Evolutionary conservation across 2,329 filamentous ascomycete species (phyloP).

Genomic region (Alternaria hordeiaustralica): DNA sequence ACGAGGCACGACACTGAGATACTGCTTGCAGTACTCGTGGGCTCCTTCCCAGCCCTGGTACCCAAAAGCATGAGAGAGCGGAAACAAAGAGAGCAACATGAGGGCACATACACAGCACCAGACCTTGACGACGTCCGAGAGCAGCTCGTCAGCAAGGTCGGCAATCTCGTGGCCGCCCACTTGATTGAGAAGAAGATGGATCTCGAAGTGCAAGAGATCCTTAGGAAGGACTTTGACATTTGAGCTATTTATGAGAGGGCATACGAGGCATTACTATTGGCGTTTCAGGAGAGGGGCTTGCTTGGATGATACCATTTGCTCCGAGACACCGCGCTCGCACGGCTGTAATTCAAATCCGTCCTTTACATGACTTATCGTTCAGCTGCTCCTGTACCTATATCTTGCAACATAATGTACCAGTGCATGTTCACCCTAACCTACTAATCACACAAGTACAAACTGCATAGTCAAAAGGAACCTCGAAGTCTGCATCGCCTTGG

Average conservation of each 20-base stretch:
- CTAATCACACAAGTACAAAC: background rate
- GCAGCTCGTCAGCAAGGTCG: conserved; percentile 52
- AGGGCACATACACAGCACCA: conserved; percentile 48
- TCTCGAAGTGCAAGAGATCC: conserved; percentile 14
- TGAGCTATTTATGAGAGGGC: background rate
- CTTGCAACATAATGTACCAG: background rate
- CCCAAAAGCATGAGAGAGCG: conserved; percentile 4
- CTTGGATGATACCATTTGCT: conserved; percentile 5
- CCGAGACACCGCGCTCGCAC: background rate
- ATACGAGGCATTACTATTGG: conserved; percentile 1
- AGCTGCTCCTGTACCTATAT: background rate
- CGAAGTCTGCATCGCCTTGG: background rate
- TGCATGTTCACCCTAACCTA: background rate
- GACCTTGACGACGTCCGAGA: conserved; percentile 51
- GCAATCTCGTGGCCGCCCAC: conserved; percentile 42
- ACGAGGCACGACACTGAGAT: conserved; percentile 66
- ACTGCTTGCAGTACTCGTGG: conserved; percentile 64
- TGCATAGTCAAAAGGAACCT: background rate
- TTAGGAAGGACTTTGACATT: conserved; percentile 12
- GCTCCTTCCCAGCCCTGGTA: conserved; percentile 59
- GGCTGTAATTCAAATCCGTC: background rate
- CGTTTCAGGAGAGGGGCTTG: background rate
- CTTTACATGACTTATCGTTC: background rate
- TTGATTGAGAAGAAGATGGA: conserved; percentile 45
- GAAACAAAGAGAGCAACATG: conserved; percentile 48